Evolutionary conservation across 2,329 filamentous ascomycete genomes (phyloP), one percentile per base, ranked within the genome.

Genomic region (Colletotrichum sp.): DNA sequence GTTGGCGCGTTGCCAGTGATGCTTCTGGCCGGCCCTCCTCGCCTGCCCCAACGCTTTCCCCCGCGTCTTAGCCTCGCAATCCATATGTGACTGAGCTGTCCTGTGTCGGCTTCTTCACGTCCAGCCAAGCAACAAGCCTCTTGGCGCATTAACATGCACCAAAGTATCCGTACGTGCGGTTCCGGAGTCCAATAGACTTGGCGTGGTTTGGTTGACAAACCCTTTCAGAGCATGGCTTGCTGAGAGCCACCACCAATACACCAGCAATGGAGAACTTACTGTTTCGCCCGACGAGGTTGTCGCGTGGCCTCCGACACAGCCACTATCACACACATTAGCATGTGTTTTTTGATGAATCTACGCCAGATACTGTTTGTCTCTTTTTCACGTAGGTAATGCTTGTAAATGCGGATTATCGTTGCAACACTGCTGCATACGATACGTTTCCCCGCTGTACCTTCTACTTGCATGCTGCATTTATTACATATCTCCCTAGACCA

Each of bases 1-100:
- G 30, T 69, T 68, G 69, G 73, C 69, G 55, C 39, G 18, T 39
- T 62, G 18, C 67, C 69, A 72, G 55, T 72, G 63, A 70, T 30
- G 26, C 13, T 30, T 60, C 26, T 30, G 57, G 57, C 18, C 39
- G 9, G 39, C 9, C 39, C 18, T 21, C 39, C 39, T 49, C 18
- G 39, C 39, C 39, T 49, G 39, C 39, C 18, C 39, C 39, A 49
- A 49, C 18, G 39, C 44, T 52, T 52, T 52, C 44, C 44, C 44
- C 44, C 10, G n/a, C 44, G n/a, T 52, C 44, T 52, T 52, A 52
- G n/a, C 44, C 44, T 52, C 12, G 44, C 44, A 49, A 49, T 12
- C 44, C 44, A 49, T 49, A 21, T 10, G 39, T n/a, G 39, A 49
- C 39, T 52, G 44, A 52, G 44, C 44, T 21, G 44, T 52, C 44